Percentiles rank a stretch among this genome's conserved stretches.
Evolutionary conservation across 495 filamentous ascomycete genomes (phyloP).

Genomic region (Astrothelium macrocarpum): DNA sequence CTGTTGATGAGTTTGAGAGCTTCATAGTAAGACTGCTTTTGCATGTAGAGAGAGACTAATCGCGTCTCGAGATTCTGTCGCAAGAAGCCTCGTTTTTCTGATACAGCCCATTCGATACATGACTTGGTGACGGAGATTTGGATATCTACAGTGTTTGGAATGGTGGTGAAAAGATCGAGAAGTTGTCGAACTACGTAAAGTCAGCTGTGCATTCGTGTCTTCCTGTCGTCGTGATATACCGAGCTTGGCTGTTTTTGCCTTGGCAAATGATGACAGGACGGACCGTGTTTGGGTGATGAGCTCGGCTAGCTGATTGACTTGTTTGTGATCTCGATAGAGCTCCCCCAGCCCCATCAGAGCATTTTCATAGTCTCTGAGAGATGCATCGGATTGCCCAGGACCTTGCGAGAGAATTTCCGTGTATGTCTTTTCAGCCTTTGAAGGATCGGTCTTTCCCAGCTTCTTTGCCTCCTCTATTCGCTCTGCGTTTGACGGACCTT

Average conservation of each 20-base stretch:
- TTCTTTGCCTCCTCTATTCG: slow-evolving; percentile 78
- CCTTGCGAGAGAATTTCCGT: slow-evolving; percentile 78
- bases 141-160: slow-evolving; percentile 85
- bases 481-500: slow-evolving; percentile 42
- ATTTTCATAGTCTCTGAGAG: slow-evolving; percentile 77
- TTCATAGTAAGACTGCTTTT: slow-evolving; percentile 92
- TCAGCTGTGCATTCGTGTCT: neutral
- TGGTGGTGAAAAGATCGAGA: slow-evolving; percentile 86
- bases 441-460: slow-evolving; percentile 64
- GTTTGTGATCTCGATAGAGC: slow-evolving; percentile 84
- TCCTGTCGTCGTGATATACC: slow-evolving; percentile 46
- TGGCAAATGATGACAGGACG: slow-evolving; percentile 88
- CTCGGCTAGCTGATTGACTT: slow-evolving; percentile 68
- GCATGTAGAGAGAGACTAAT: slow-evolving; percentile 86
- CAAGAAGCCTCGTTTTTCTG: slow-evolving; percentile 85
- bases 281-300: slow-evolving; percentile 84
- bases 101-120: slow-evolving; percentile 97
- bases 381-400: slow-evolving; percentile 72
- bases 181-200: slow-evolving; percentile 73
- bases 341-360: slow-evolving; percentile 79
- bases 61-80: slow-evolving; percentile 97
- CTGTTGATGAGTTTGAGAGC: slow-evolving; percentile 93
- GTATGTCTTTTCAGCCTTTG: slow-evolving; percentile 72
- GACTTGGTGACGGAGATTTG: slow-evolving; percentile 91
- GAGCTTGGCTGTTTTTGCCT: slow-evolving; percentile 97